Conservation (phyloP, 1,284 basidiomycete species). For the Cutaneotrichosporon cavernicola region DNA sequence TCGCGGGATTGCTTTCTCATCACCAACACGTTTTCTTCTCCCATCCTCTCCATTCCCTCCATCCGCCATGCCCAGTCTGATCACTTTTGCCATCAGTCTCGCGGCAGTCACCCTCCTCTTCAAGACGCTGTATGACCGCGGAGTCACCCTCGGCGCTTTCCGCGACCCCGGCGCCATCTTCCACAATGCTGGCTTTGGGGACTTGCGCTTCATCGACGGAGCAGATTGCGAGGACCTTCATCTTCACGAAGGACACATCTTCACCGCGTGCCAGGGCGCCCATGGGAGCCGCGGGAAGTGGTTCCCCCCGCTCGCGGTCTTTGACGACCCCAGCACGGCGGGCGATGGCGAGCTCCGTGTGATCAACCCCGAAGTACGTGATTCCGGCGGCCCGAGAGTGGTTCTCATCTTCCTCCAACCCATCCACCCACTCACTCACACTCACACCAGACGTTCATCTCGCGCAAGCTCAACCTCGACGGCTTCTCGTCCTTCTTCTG, state of each 20-base stretch:
- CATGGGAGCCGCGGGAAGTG: constrained; percentile 34
- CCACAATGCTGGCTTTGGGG: background rate
- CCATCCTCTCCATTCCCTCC: background rate
- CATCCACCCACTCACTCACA: background rate
- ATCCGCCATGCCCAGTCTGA: constrained; percentile 10
- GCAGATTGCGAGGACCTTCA: constrained; percentile 27
- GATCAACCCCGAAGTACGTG: constrained; percentile 36
- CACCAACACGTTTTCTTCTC: background rate
- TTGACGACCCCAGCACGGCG: constrained; percentile 19
- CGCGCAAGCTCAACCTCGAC: constrained; percentile 23
- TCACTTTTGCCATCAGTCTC: constrained; percentile 10
- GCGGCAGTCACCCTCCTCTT: constrained; percentile 12
- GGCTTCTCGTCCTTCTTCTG: constrained; percentile 30
- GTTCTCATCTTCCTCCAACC: background rate
- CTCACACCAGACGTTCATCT: constrained; percentile 27
- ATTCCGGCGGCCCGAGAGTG: background rate
- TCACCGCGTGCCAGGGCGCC: constrained; percentile 17
- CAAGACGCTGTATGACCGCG: constrained; percentile 18
- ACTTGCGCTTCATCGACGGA: constrained; percentile 15
- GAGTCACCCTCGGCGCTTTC: constrained; percentile 19
- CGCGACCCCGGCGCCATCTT: constrained; percentile 2
- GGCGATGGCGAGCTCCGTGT: constrained; percentile 26
- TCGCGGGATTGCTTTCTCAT: too few relatives aligned
- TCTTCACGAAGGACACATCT: constrained; percentile 17
- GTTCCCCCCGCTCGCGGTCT: constrained; percentile 33